Conservation (phyloP, 805 yeast genomes). For the Cyberlindnera misumaiensis region DNA sequence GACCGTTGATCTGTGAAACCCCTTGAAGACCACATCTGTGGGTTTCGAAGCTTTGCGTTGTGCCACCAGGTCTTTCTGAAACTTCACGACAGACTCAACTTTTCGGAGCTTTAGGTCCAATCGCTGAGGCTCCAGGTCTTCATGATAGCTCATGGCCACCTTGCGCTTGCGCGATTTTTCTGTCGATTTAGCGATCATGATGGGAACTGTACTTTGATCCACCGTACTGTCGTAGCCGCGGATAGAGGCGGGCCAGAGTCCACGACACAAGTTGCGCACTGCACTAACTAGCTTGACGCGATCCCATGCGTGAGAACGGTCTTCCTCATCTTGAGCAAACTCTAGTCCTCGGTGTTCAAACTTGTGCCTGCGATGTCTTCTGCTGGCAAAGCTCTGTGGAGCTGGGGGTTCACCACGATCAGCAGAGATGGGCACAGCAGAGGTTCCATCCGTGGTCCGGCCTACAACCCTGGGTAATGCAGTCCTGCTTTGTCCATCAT, state of each 20-base stretch:
- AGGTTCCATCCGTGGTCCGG: no score
- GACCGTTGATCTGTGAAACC: conserved; percentile 5
- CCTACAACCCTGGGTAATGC: no score
- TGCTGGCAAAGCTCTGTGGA: conserved; percentile 1
- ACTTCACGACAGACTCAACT: conserved; percentile 17
- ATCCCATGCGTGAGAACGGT: neutral
- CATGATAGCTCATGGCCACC: conserved; percentile 16
- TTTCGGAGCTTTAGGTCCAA: conserved; percentile 10
- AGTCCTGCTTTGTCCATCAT: no score
- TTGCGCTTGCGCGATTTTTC: neutral
- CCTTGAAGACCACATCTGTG: conserved; percentile 10
- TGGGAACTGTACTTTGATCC: neutral
- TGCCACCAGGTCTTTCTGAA: conserved; percentile 7
- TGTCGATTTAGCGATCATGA: neutral
- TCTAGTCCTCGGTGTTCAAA: neutral
- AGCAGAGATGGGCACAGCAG: neutral
- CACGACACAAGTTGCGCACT: neutral
- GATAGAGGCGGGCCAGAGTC: no score
- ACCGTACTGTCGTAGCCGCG: neutral
- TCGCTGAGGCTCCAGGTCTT: conserved; percentile 25
- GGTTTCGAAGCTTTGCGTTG: neutral
- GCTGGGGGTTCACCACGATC: neutral
- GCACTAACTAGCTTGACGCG: neutral
- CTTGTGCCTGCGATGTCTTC: neutral
- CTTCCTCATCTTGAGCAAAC: conserved; percentile 2